These are phyloP conservation scores for Grigorovia jiainica DNA, from an alignment of 805 yeast species.

Conservation along the genomic window DNA sequence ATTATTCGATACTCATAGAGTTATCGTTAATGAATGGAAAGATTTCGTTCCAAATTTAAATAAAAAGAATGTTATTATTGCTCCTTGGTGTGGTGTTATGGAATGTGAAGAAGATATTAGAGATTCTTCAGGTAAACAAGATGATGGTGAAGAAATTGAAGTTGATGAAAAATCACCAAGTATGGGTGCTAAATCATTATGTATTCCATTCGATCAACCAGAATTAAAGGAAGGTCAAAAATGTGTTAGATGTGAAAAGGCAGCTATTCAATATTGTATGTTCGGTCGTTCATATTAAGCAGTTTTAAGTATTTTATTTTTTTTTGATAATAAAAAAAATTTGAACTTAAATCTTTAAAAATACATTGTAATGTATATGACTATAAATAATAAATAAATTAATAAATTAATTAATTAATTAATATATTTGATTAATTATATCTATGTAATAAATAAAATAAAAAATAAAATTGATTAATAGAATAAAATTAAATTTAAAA, in stretches of 20 bases:
- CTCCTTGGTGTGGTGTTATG: conserved; percentile 96
- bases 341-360: too few relatives aligned
- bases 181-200: conserved; percentile 98
- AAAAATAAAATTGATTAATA: background rate
- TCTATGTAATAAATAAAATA: background rate
- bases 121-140: conserved; percentile 70
- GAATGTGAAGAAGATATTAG: conserved; percentile 97
- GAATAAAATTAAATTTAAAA: background rate
- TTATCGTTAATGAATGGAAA: conserved; percentile 72
- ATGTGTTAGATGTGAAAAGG: conserved; percentile 76
- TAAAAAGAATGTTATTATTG: conserved; percentile 76
- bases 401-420: too few relatives aligned
- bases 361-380: background rate
- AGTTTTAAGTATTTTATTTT: background rate
- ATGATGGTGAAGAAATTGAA: conserved; percentile 77
- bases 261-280: conserved; percentile 80
- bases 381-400: background rate
- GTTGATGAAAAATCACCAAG: conserved; percentile 94
- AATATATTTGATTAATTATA: background rate
- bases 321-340: too few relatives aligned
- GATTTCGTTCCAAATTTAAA: conserved; percentile 91
- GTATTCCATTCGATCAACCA: conserved; percentile 94
- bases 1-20: conserved; percentile 75
- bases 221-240: conserved; percentile 65
- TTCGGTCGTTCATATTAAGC: conserved; percentile 89